A percentile compares a stretch with the other conserved stretches of the same genome.
phyloP scores from a whole-genome alignment of 768 basidiomycete genomes.

The Tulasnella calospora region DNA sequence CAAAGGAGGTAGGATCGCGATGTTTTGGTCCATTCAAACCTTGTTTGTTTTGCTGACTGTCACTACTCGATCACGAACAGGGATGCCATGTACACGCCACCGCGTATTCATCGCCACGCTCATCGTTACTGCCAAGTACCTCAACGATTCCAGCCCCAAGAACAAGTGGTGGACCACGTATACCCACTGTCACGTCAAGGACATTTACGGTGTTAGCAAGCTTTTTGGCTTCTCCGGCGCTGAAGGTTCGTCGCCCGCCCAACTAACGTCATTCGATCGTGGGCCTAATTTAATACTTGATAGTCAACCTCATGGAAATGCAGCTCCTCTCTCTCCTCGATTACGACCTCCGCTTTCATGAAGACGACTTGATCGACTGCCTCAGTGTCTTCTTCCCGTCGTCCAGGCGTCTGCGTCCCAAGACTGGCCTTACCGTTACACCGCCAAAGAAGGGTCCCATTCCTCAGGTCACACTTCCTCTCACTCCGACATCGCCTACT shows the following conservation, averaged over 20 bases:
- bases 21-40: conserved; percentile 13
- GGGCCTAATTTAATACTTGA: conserved; percentile 36
- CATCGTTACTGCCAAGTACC: conserved; percentile 93
- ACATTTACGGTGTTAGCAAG: conserved; percentile 34
- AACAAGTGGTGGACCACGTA: conserved; percentile 90
- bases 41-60: conserved; percentile 25
- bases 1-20: conserved; percentile 55
- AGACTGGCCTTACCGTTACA: conserved; percentile 11
- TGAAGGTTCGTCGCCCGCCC: conserved; percentile 1
- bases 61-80: conserved; percentile 32
- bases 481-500: conserved; percentile 27
- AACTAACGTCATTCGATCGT: background rate
- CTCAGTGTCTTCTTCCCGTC: conserved; percentile 51
- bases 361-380: conserved; percentile 60
- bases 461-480: conserved; percentile 21
- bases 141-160: conserved; percentile 94
- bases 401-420: conserved; percentile 18
- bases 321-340: conserved; percentile 90
- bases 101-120: conserved; percentile 93
- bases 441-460: conserved; percentile 3
- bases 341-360: conserved; percentile 86
- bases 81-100: conserved; percentile 88
- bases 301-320: conserved; percentile 91
- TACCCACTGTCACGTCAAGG: conserved; percentile 68
- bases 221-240: conserved; percentile 16